phyloP scores from a whole-genome alignment of 352 stramenopile genomes.

The Pythium aquatile region DNA sequence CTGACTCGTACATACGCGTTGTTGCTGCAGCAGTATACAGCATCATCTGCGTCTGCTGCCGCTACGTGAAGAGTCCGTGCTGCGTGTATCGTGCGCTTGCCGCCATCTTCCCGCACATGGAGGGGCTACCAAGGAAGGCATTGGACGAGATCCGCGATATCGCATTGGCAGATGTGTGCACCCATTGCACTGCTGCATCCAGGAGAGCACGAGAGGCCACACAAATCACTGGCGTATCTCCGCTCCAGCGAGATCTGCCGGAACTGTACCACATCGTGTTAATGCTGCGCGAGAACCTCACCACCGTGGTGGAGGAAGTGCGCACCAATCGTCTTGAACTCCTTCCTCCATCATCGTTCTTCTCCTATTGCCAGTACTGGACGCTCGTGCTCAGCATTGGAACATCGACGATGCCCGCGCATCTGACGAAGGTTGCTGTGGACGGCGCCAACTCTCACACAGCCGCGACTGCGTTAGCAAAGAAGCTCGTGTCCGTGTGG shows the following conservation, averaged over 20 bases:
- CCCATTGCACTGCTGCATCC: conserved; percentile 32
- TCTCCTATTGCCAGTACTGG: conserved; percentile 78
- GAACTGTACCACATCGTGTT: conserved; percentile 54
- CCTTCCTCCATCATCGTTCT: conserved; percentile 30
- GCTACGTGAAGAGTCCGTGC: conserved; percentile 65
- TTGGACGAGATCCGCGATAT: conserved; percentile 60
- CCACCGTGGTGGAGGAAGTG: conserved; percentile 56
- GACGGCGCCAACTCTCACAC: conserved; percentile 31
- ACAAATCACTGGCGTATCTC: conserved; percentile 26
- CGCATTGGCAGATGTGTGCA: conserved; percentile 48
- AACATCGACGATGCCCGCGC: conserved; percentile 48
- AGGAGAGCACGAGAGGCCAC: not conserved
- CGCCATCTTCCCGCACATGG: conserved; percentile 76
- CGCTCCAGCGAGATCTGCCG: conserved; percentile 67
- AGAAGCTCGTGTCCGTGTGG: conserved; percentile 62
- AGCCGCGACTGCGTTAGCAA: conserved; percentile 25
- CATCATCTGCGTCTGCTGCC: conserved; percentile 60
- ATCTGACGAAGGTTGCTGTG: conserved; percentile 56
- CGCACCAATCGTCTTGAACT: conserved; percentile 69
- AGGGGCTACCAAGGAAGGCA: conserved; percentile 45
- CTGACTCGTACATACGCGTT: conserved; percentile 55
- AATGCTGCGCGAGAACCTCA: conserved; percentile 52
- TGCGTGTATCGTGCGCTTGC: conserved; percentile 62
- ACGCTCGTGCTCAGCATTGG: conserved; percentile 54
- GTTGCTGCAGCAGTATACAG: conserved; percentile 72